Evolutionary conservation across 805 yeast species (phyloP).

Genomic region (Scheffersomyces stipitis): DNA sequence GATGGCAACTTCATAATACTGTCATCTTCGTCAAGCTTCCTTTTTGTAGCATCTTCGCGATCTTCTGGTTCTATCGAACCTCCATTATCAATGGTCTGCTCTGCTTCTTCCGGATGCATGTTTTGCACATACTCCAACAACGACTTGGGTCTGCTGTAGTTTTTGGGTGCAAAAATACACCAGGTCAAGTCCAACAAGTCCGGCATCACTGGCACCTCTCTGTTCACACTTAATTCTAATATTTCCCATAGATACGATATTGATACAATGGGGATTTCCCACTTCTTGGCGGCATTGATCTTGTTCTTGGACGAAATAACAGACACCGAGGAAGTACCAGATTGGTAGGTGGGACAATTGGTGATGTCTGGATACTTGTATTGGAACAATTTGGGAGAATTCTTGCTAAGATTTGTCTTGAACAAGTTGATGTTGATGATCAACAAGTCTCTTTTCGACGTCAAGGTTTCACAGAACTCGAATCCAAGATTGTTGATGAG

Average conservation of each 20-base stretch:
- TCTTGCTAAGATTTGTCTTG: conserved; percentile 33
- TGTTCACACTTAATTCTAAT: conserved; percentile 30
- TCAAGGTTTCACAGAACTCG: conserved; percentile 47
- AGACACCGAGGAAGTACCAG: conserved; percentile 34
- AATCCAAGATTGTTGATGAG: conserved; percentile 57
- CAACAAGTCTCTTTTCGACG: conserved; percentile 53
- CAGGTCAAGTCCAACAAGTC: conserved; percentile 47
- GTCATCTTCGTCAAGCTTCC: neutral
- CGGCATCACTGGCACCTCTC: conserved; percentile 27
- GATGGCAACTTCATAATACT: conserved; percentile 42
- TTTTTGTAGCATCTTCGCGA: conserved; percentile 8
- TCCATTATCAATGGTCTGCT: conserved; percentile 2
- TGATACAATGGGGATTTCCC: conserved; percentile 61
- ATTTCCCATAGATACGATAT: conserved; percentile 55
- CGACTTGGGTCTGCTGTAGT: conserved; percentile 20
- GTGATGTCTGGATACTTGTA: conserved; percentile 32
- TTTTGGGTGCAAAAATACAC: conserved; percentile 56
- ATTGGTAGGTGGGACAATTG: conserved; percentile 34
- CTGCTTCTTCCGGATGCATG: conserved; percentile 1
- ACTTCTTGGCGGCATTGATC: conserved; percentile 55
- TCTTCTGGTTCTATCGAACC: conserved; percentile 4
- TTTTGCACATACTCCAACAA: conserved; percentile 18
- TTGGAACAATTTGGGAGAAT: conserved; percentile 43
- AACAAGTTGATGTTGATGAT: conserved; percentile 52
- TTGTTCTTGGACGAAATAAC: conserved; percentile 50